Evolutionary conservation across 179 eudicot genomes (phyloP).

Genomic region (Corrigiola litoralis): DNA sequence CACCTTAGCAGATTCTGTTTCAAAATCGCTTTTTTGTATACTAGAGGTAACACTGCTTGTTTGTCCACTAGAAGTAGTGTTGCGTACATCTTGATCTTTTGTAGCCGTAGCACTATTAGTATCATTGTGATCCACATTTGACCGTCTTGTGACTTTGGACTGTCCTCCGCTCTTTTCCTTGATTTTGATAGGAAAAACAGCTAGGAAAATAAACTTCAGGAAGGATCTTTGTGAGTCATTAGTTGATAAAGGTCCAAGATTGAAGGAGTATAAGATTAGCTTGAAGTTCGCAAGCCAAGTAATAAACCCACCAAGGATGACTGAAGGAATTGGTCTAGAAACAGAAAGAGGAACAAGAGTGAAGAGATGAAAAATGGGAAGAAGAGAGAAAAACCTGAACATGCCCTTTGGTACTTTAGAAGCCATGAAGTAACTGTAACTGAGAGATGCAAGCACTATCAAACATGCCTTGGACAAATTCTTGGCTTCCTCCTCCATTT

Average conservation of each 20-base stretch:
- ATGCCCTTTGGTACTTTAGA: constrained; percentile 39
- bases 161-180: not conserved
- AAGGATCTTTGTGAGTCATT: constrained; percentile 25
- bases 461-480: constrained; percentile 42
- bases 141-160: not conserved
- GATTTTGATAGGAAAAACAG: constrained; percentile 54
- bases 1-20: not conserved
- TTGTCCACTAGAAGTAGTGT: not conserved
- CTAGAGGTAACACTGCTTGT: too few species aligned
- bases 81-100: not conserved
- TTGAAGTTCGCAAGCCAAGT: constrained; percentile 68
- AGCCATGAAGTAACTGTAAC: constrained; percentile 31
- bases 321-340: constrained; percentile 34
- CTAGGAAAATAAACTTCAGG: constrained; percentile 36
- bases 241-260: constrained; percentile 51
- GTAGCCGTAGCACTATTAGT: too few species aligned
- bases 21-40: not conserved
- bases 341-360: constrained; percentile 42
- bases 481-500: constrained; percentile 36
- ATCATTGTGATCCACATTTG: too few species aligned
- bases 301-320: constrained; percentile 40
- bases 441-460: constrained; percentile 31
- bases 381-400: constrained; percentile 33
- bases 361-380: constrained; percentile 47
- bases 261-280: constrained; percentile 49